phyloP scores from a whole-genome alignment of 768 basidiomycete genomes.

The Hortiboletus flavorubellus region DNA sequence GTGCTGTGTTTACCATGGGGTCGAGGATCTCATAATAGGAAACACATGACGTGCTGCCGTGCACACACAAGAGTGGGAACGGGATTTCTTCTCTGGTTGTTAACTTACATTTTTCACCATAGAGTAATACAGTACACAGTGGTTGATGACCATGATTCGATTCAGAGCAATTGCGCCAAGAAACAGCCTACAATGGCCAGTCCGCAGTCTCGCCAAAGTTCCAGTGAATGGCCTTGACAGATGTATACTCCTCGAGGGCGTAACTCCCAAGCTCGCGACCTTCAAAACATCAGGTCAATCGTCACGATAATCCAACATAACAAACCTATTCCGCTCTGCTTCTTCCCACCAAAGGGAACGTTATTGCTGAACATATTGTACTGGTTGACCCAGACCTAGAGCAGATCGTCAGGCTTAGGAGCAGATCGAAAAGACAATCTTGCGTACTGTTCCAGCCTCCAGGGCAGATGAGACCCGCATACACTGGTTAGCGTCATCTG shows the following conservation, averaged over 20 bases:
- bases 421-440: background rate
- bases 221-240: constrained; percentile 82
- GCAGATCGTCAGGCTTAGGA: constrained; percentile 3
- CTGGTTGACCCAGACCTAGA: constrained; percentile 88
- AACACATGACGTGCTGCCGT: background rate
- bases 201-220: constrained; percentile 79
- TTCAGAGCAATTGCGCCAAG: background rate
- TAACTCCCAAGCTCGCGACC: constrained; percentile 87
- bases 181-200: constrained; percentile 59
- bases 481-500: constrained; percentile 79
- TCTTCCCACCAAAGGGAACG: constrained; percentile 94
- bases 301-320: background rate
- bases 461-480: constrained; percentile 84
- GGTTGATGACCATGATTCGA: background rate
- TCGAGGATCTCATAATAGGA: background rate
- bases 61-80: constrained; percentile 6
- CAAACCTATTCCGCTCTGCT: constrained; percentile 82
- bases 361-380: constrained; percentile 83
- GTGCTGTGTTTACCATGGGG: background rate
- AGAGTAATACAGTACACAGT: constrained; percentile 4
- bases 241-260: constrained; percentile 81
- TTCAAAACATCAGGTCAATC: constrained; percentile 27
- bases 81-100: constrained; percentile 1
- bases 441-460: constrained; percentile 81
- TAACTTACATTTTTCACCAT: constrained; percentile 19